Evolutionary conservation across 106 monocot species (phyloP).

Genomic region (Allium fistulosum): DNA sequence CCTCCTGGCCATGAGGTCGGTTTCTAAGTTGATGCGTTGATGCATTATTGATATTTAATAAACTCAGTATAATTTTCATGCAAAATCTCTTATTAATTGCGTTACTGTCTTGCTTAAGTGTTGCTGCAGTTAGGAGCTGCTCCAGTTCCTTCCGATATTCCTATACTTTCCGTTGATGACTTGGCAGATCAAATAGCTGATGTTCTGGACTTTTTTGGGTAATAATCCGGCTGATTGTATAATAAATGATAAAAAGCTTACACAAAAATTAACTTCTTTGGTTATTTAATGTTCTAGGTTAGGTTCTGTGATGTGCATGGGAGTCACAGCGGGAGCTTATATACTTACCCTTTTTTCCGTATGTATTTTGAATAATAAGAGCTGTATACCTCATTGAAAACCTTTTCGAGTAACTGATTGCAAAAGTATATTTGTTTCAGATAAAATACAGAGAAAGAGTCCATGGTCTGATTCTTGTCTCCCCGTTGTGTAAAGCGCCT

Average conservation of each 20-base stretch:
- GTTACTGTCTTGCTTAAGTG: constrained; percentile 41
- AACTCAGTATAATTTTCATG: background rate
- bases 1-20: constrained; percentile 91
- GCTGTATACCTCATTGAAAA: constrained; percentile 34
- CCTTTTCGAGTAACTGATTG: too few species aligned
- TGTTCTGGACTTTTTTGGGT: constrained; percentile 91
- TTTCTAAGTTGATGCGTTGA: constrained; percentile 10
- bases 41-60: background rate
- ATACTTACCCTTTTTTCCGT: constrained; percentile 78
- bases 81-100: background rate
- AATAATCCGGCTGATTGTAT: constrained; percentile 13
- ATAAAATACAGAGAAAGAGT: constrained; percentile 50
- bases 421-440: constrained; percentile 15
- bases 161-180: constrained; percentile 70
- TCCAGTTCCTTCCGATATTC: constrained; percentile 61
- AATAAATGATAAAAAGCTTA: background rate
- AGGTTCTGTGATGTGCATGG: constrained; percentile 75
- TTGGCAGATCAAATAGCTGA: constrained; percentile 86
- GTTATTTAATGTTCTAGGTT: constrained; percentile 24
- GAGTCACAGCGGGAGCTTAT: constrained; percentile 66
- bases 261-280: background rate
- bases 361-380: constrained; percentile 9
- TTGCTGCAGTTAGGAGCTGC: constrained; percentile 94
- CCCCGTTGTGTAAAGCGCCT: constrained; percentile 73
- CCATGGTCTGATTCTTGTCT: constrained; percentile 61